Percentiles rank a stretch among this genome's conserved stretches.
Evolutionary conservation across 176 grass and related monocot species (phyloP).

Genomic region (Microstegium vimineum): DNA sequence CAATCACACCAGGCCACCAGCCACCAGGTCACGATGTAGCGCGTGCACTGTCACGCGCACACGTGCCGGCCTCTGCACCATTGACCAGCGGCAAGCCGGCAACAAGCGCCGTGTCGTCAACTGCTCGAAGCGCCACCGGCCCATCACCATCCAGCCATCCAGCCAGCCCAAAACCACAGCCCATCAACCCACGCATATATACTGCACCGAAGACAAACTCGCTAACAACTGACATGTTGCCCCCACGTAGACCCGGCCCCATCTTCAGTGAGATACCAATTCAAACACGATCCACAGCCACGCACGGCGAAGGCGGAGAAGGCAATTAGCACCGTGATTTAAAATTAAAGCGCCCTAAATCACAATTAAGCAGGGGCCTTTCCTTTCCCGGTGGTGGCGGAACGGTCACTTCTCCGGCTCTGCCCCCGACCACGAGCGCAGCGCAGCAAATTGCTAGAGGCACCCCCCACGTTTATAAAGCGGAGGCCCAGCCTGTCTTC

Average conservation of each 20-base stretch:
- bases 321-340: constrained; percentile 3
- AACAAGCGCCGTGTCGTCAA: neutral
- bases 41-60: neutral
- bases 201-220: neutral
- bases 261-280: neutral
- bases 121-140: neutral
- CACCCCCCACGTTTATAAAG: neutral
- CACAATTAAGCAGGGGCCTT: neutral
- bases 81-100: neutral
- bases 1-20: no score
- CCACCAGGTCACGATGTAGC: neutral
- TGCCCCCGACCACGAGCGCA: constrained; percentile 4
- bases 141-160: neutral
- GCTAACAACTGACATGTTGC: neutral
- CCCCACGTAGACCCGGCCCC: neutral
- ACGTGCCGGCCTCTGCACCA: neutral
- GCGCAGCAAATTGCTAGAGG: neutral
- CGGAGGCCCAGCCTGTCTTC: neutral
- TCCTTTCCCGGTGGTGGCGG: constrained; percentile 9
- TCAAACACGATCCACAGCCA: neutral
- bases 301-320: neutral
- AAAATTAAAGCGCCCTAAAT: neutral
- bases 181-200: neutral
- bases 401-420: constrained; percentile 36
- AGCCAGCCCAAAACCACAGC: neutral